Base-by-base conservation (phyloP, 257 asterid genomes). In the Nicotiana tomentosiformis region DNA sequence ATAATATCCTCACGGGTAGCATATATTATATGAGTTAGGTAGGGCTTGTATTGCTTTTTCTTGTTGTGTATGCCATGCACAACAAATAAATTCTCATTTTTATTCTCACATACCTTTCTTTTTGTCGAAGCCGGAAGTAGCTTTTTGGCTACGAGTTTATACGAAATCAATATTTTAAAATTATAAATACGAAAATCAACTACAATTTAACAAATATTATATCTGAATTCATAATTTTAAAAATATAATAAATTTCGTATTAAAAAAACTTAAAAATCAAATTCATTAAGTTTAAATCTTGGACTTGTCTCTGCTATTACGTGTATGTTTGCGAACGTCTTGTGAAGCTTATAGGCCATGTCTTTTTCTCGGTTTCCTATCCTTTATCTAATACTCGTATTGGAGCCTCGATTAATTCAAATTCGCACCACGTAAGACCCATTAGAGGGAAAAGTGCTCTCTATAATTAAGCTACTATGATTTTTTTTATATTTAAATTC, bases 351-450 rank as follows among this genome's bases (percentile, higher is more conserved):
- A 4, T 67, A 12, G 26, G 15, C 15, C 16, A n/a, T 61, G 29
- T 20, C 3, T 51, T 51, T 51, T 51, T 68, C 20, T 68, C 5
- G 2, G 1, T 4, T 35, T 35, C 16, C 18, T n/a, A 18, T 35
- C 4, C 1, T 0, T 0, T 4, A 0, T 66, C 0, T 33, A 5
- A 0, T 66, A 33, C 53, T 17, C 1, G 18, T 0, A 7, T 16
- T 33, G 3, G 1, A 2, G 35, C 1, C 6, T 2, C 4, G 0
- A 20, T 7, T 18, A 68, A 10, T 35, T 1, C 3, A 1, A 37
- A 39, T 7, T 7, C 0, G 2, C 46, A 1, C 9, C 2, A 7
- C 2, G 10, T 39, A 39, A 39, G 46, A 6, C 0, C 2, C 2
- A 6, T 37, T 0, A 37, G 0, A 6, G 49, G 0, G 7, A 33